These are phyloP conservation scores for Paramecium primaurelia DNA, from an alignment of 73 alveolate genomes.

Conservation along the genomic window DNA sequence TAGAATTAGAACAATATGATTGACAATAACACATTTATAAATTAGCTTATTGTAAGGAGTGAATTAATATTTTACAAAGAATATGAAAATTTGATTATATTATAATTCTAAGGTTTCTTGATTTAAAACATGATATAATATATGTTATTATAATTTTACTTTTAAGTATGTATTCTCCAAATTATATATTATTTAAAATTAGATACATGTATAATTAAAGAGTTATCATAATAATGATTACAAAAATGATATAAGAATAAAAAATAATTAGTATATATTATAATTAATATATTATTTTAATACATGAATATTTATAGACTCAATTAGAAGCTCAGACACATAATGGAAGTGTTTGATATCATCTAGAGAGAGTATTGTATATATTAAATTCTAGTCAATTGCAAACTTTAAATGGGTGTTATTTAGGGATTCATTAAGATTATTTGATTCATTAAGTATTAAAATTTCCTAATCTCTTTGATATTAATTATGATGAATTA, in stretches of 20 bases:
- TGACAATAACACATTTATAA: too few relatives aligned
- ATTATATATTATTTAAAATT: too few relatives aligned
- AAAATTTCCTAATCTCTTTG: neutral
- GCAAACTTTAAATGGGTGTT: neutral
- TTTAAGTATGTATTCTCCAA: too few relatives aligned
- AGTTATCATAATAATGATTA: too few relatives aligned
- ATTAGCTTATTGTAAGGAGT: too few relatives aligned
- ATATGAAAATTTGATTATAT: too few relatives aligned
- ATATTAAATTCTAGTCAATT: neutral
- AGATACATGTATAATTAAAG: too few relatives aligned
- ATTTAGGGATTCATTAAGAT: slow-evolving; percentile 19
- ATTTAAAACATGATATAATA: too few relatives aligned
- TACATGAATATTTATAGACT: slow-evolving; percentile 41
- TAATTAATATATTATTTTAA: neutral
- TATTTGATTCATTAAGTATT: neutral
- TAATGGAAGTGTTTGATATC: slow-evolving; percentile 31
- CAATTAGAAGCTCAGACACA: neutral
- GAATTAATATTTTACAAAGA: too few relatives aligned
- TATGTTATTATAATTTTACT: too few relatives aligned
- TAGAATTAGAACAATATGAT: too few relatives aligned
- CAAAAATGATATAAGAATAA: neutral
- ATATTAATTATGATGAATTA: neutral
- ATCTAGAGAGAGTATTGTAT: slow-evolving; percentile 5
- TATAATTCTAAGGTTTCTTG: too few relatives aligned
- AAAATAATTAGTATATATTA: neutral